phyloP scores from a whole-genome alignment of 495 filamentous ascomycete genomes.

The Parathielavia appendiculata region DNA sequence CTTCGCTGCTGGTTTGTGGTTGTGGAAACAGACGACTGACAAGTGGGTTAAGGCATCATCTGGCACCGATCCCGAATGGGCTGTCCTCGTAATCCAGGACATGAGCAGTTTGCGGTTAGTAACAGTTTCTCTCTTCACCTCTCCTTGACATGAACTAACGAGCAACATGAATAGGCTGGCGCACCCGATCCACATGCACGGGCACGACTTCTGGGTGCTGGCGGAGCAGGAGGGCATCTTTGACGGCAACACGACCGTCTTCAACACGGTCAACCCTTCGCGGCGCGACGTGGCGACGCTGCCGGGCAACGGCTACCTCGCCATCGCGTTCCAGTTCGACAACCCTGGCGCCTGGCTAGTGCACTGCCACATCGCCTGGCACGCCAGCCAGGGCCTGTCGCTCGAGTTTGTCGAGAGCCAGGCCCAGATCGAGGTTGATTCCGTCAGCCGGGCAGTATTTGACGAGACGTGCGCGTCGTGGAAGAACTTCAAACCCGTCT shows the following conservation, averaged over 20 bases:
- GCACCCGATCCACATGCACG: slow-evolving; percentile 44
- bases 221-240: slow-evolving; percentile 31
- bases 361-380: slow-evolving; percentile 51
- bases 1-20: neutral
- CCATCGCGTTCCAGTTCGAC: slow-evolving; percentile 44
- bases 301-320: slow-evolving; percentile 31
- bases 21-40: neutral
- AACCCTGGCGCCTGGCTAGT: slow-evolving; percentile 46
- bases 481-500: neutral
- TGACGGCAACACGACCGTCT: neutral
- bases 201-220: slow-evolving; percentile 56
- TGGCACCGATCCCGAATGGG: slow-evolving; percentile 1
- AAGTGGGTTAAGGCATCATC: no score
- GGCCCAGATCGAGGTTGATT: slow-evolving; percentile 1
- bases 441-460: neutral
- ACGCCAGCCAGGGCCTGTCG: slow-evolving; percentile 40
- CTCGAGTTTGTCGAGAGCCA: slow-evolving; percentile 44
- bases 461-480: neutral
- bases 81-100: slow-evolving; percentile 6
- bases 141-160: no score
- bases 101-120: neutral
- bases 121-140: slow-evolving; percentile 29
- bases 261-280: slow-evolving; percentile 41
- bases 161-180: slow-evolving; percentile 9
- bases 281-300: slow-evolving; percentile 56